Base-by-base conservation (phyloP, 225 moss, liverwort and hornwort genomes). In the Anthoceros angustus region DNA sequence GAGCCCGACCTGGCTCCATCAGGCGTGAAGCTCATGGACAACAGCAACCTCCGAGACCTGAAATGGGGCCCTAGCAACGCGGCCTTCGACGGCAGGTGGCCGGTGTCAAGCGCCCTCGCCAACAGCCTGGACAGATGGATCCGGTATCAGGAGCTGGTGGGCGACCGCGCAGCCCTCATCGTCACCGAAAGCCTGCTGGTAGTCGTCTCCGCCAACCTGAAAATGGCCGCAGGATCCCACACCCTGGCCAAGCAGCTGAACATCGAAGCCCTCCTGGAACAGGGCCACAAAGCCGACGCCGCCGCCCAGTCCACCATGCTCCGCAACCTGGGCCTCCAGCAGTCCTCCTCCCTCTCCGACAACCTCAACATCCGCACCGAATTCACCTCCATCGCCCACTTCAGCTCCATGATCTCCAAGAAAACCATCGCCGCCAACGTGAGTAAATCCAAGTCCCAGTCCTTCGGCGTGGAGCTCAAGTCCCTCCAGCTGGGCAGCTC, bases 101-200 rank as follows among this genome's bases (percentile, higher is more conserved):
- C 70, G 2, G 61, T 75, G 8, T 75, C 70, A 26, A 41, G 61
- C n/a, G 62, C 61, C 20, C 65, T 75, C 10, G 74, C 66, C 42
- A 75, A 67, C 61, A 63, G 65, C 62, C 38, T 75, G 18, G 74
- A 70, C 63, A 60, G 74, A 18, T 75, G 74, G 74, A 63, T 75
- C 23, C 65, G 70, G 10, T 75, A 63, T 26, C 8, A 43, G 20
- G 74, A 75, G 24, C 61, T 75, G 1, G 74, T 75, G n/a, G 74
- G 74, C 9, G 74, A 75, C 38, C 74, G 70, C 12, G 74, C 70
- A 18, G 74, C 45, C 1, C 64, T 64, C 42, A 32, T 50, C 16
- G 55, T 74, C 16, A 64, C 38, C 9, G 69, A 70, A 45, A 66
- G 61, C 55, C 64, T 74, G 6, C 24, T 60, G 6, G 64, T 49